Evolutionary conservation across 345 rosid species (phyloP), one percentile per base, ranked within the genome.

Genomic region (Nasturtium officinale): DNA sequence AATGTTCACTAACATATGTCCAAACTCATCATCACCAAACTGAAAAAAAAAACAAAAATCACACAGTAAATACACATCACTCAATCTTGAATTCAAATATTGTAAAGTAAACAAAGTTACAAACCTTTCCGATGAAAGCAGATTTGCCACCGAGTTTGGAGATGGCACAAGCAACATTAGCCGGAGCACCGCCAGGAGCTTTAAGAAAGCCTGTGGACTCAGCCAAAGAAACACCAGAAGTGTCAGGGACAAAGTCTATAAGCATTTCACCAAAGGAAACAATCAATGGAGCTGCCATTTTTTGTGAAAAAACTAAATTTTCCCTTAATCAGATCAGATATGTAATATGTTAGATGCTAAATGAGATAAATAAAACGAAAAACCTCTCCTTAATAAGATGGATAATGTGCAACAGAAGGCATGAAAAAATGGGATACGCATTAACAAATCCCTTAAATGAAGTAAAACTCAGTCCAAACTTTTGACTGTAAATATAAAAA

Each of bases 111-210:
- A 18, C 26, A 16, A 23, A 23, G 25, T 23, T 5, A 9, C 26
- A 33, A 55, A 86, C 89, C 86, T 89, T 89, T 73, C 92, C 92
- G 20, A 89, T 54, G 63, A 89, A 86, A 50, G 90, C 89, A 2
- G 89, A 80, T 55, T 33, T 66, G n/a, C 92, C 89, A 4, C 92
- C 90, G 37, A 89, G 92, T 63, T 82, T 85, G 56, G 81, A 43
- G 71, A 89, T 86, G 81, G 96, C 92, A 71, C 91, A 87, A 0
- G 96, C 96, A 30, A 89, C 92, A 50, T 89, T 84, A 25, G 96
- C 96, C 0, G 90, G 92, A 28, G 96, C 92, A 17, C 92, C 96
- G 1, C 96, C 96, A 8, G 92, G 89, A 6, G 96, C 92, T 76
- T 87, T 89, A 61, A 87, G 45, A 72, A 89, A 89, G 43, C 71